Base-by-base conservation (phyloP, 1,139 yeast species). In the Sugiyamaella sp. region DNA sequence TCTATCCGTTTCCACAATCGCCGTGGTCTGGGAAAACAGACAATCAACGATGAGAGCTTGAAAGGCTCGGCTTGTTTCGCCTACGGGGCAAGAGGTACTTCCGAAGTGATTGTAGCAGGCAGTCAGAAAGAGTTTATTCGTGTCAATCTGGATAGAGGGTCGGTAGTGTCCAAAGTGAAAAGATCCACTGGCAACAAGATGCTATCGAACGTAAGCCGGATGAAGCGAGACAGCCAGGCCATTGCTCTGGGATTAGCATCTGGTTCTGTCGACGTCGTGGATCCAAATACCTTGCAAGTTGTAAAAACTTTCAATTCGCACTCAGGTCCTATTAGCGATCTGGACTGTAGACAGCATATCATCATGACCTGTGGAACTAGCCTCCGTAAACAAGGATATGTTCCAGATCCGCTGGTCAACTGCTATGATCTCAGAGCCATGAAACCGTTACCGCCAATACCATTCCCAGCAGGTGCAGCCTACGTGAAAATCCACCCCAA, bases 381-480 rank as follows among this genome's bases (percentile, higher is more conserved):
- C 0, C 71, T 80, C 20, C 78, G 95, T 37, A 77, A 78, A 50
- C 76, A 76, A 22, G 78, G 74, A 21, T 71, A 72, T 49, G 70
- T 76, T n/a, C 75, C 82, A 1, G 99, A 93, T 66, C 93, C 96
- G 0, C 77, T 91, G 61, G 93, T 93, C 22, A 86, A 85, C 60
- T 83, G 89, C 17, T 90, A 82, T 68, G 99, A 93, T 68, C 70
- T 89, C 33, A 78, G 96, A 57, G 81, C 84, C 60, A 77, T 89
- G 81, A 79, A 82, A 55, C 80, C 93, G 1, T 70, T 86, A 53
- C 77, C 96, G 0, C 97, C 98, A 1, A 76, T 91, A 2, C 84
- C 97, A 1, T 90, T 90, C 67, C 89, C 96, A 0, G 86, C 90
- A 0, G 98, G 98, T 3, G 97, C 98, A 0, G 79, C 89, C 4